A percentile compares a stretch with the other conserved stretches of the same genome.
These are phyloP conservation scores for Mortierella sp. DNA, from an alignment of 371 early-diverging fungal species.

Conservation along the genomic window DNA sequence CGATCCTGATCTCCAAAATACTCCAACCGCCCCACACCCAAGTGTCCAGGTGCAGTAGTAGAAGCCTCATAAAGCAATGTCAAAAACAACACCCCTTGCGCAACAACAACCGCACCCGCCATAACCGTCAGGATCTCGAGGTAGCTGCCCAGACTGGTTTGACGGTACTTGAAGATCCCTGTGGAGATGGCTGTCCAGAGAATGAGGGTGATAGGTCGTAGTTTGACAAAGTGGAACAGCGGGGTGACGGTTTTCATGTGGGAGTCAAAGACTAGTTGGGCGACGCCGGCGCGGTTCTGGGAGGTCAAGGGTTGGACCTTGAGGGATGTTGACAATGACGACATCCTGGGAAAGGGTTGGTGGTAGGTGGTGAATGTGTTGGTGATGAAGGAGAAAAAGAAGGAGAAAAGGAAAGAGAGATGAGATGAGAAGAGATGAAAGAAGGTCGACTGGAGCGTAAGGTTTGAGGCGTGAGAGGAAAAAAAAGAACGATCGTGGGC, in stretches of 20 bases:
- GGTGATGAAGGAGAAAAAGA: background rate
- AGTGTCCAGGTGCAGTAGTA: conserved; percentile 15
- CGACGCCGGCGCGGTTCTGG: conserved; percentile 25
- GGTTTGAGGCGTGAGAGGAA: background rate
- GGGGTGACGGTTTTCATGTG: conserved; percentile 37
- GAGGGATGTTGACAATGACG: conserved; percentile 18
- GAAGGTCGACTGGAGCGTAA: background rate
- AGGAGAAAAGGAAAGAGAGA: background rate
- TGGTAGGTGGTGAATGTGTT: background rate
- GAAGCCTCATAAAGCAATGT: conserved; percentile 35
- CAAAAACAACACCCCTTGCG: conserved; percentile 32
- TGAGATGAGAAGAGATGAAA: background rate
- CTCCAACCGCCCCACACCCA: conserved; percentile 29
- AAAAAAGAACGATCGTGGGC: conserved; percentile 12
- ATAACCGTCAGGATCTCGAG: conserved; percentile 23
- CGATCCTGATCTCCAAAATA: conserved; percentile 33
- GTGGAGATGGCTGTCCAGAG: conserved; percentile 42
- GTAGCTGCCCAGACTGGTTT: conserved; percentile 12
- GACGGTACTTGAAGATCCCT: conserved; percentile 24
- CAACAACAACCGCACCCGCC: conserved; percentile 22
- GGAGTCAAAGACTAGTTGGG: conserved; percentile 26
- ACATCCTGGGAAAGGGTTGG: background rate
- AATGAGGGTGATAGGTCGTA: conserved; percentile 34
- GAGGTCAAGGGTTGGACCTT: conserved; percentile 27
- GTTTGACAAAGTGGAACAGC: conserved; percentile 29